A percentile compares a stretch with the other conserved stretches of the same genome.
Conservation (phyloP, 768 basidiomycete species). For the Naematelia aurantialba region DNA sequence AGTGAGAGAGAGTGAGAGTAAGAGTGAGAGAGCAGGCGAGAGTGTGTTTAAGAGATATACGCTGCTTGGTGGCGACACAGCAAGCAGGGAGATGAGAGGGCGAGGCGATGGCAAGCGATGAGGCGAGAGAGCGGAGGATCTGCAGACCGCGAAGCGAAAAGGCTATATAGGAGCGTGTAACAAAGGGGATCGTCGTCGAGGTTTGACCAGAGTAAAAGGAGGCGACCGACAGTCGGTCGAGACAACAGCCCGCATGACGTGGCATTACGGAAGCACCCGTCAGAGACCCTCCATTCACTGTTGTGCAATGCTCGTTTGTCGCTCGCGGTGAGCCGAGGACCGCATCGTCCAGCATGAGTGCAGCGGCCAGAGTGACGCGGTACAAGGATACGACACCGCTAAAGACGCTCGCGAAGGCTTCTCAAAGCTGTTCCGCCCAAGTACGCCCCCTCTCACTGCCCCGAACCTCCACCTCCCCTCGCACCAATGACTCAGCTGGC, state of each 20-base stretch:
- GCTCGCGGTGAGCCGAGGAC: neutral
- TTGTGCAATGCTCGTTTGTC: no score
- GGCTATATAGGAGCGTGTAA: no score
- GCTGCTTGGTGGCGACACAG: no score
- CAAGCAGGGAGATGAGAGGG: constrained; percentile 1
- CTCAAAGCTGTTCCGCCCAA: constrained; percentile 40
- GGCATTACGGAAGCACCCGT: neutral
- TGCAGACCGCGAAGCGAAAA: no score
- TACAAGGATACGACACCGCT: constrained; percentile 41
- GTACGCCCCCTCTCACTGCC: constrained; percentile 18
- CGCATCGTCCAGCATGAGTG: neutral
- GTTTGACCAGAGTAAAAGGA: neutral
- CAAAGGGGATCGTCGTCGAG: no score
- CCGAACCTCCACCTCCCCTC: neutral
- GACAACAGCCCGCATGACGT: neutral
- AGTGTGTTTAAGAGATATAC: no score
- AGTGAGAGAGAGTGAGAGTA: neutral
- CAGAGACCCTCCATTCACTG: neutral
- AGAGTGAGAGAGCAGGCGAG: no score
- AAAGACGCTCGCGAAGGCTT: constrained; percentile 43
- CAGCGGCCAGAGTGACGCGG: constrained; percentile 6
- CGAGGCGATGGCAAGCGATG: no score
- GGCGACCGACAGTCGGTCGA: no score
- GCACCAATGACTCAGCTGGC: neutral
- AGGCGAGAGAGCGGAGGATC: no score